Conservation (phyloP, 2,329 filamentous ascomycete species). For the Blumeria graminis region DNA sequence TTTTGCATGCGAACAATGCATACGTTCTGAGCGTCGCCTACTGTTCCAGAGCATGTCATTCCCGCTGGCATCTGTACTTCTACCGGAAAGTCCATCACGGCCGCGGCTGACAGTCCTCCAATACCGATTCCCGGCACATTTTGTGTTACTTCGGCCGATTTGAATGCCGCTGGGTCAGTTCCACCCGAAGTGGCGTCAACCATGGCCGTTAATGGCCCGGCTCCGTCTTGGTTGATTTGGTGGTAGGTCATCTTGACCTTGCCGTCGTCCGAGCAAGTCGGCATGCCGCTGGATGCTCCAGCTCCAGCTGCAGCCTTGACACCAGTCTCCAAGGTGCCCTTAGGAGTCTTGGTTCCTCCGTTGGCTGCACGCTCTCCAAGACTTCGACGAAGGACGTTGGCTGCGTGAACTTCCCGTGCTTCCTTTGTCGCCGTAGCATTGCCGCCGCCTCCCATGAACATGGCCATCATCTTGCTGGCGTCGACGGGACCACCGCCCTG, state of each 20-base stretch:
- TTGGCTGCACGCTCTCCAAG: background rate
- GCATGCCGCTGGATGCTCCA: too few species aligned
- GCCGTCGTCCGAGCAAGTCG: too few species aligned
- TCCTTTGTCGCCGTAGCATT: conserved; percentile 14
- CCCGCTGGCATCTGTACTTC: conserved; percentile 16
- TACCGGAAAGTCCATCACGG: conserved; percentile 31
- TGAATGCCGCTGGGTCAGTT: too few species aligned
- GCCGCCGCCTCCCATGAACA: conserved; percentile 29
- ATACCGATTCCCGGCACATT: conserved; percentile 19
- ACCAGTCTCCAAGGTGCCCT: background rate
- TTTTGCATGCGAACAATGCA: conserved; percentile 43
- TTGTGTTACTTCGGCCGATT: conserved; percentile 8
- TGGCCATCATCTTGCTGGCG: conserved; percentile 28
- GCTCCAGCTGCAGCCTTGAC: too few species aligned
- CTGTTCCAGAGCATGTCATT: conserved; percentile 30
- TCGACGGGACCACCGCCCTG: conserved; percentile 32
- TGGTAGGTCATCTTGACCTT: too few species aligned
- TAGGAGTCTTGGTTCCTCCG: background rate
- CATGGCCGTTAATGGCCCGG: too few species aligned
- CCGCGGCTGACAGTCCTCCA: conserved; percentile 13
- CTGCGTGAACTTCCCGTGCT: background rate
- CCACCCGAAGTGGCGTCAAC: too few species aligned
- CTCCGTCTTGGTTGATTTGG: too few species aligned
- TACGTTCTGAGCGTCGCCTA: conserved; percentile 33
- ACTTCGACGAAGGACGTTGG: background rate